phyloP scores from a whole-genome alignment of 176 grass and related monocot species.

The Oryza meyeriana region DNA sequence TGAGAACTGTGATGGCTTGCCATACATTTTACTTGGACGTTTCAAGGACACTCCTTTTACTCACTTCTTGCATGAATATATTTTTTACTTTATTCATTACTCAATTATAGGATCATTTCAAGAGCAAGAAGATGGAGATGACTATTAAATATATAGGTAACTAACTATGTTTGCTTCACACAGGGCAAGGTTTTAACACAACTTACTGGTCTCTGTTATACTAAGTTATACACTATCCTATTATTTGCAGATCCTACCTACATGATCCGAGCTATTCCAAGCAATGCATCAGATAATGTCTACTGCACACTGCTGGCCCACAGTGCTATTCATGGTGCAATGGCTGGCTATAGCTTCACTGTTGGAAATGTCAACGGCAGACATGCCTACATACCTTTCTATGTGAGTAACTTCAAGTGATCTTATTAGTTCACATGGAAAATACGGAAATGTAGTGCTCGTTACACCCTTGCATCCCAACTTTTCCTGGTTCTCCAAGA shows the following conservation, averaged over 20 bases:
- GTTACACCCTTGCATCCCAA: background rate
- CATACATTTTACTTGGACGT: background rate
- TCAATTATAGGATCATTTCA: conserved; percentile 41
- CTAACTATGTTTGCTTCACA: background rate
- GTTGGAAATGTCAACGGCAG: conserved; percentile 79
- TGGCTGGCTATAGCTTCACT: conserved; percentile 96
- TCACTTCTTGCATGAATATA: background rate
- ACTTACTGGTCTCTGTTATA: background rate
- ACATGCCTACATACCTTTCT: conserved; percentile 88
- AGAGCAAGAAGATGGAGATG: conserved; percentile 69
- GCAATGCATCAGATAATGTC: conserved; percentile 97
- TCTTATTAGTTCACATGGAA: background rate
- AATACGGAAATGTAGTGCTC: background rate
- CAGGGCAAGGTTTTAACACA: conserved; percentile 8
- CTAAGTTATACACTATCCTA: conserved; percentile 7
- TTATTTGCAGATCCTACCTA: conserved; percentile 87
- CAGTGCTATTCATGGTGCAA: conserved; percentile 87
- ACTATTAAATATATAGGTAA: conserved; percentile 99
- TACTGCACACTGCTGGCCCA: conserved; percentile 92
- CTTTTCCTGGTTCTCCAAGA: background rate
- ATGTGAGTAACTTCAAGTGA: conserved; percentile 57
- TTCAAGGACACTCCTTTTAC: background rate
- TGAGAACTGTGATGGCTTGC: background rate
- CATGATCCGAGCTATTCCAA: conserved; percentile 95
- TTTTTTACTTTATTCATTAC: conserved; percentile 14